A percentile compares a stretch with the other conserved stretches of the same genome.
These are phyloP conservation scores for Lichtheimia corymbifera DNA, from an alignment of 371 early-diverging fungal genomes.

Conservation along the genomic window DNA sequence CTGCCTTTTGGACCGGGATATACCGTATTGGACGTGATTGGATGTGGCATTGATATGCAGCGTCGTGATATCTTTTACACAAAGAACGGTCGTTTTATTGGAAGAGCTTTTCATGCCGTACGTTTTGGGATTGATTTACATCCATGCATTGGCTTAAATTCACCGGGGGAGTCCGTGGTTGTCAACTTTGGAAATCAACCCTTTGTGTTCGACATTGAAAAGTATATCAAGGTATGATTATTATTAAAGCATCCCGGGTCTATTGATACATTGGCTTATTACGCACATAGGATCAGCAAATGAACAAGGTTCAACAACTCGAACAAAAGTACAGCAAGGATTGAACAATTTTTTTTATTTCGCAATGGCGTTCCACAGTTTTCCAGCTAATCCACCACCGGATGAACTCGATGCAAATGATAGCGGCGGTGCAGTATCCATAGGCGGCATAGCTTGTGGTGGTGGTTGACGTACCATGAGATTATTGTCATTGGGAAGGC, in stretches of 20 bases:
- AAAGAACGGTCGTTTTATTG: slow-evolving; percentile 87
- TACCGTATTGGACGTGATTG: slow-evolving; percentile 91
- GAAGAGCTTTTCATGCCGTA: slow-evolving; percentile 45
- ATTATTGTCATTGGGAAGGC: slow-evolving; percentile 11
- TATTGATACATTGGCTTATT: no score
- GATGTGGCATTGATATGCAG: slow-evolving; percentile 90
- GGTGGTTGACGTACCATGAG: slow-evolving; percentile 10
- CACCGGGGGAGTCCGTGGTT: slow-evolving; percentile 80
- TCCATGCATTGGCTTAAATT: slow-evolving; percentile 89
- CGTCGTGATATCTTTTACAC: slow-evolving; percentile 82
- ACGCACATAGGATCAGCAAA: no score
- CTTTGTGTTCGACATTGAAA: slow-evolving; percentile 87
- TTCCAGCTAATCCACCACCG: not conserved
- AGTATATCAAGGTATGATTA: slow-evolving; percentile 33
- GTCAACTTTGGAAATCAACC: slow-evolving; percentile 89
- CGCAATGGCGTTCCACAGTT: slow-evolving; percentile 3
- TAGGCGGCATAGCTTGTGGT: not conserved
- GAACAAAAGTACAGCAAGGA: no score
- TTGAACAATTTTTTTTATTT: not conserved
- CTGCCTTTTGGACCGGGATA: slow-evolving; percentile 87
- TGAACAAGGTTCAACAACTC: no score
- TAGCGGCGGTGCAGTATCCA: slow-evolving; percentile 3
- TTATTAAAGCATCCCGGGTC: not conserved
- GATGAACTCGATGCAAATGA: slow-evolving; percentile 1
- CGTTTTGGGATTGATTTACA: slow-evolving; percentile 55